Evolutionary conservation across 202 grass and related monocot species (phyloP).

Genomic region (Eragrostis tef): DNA sequence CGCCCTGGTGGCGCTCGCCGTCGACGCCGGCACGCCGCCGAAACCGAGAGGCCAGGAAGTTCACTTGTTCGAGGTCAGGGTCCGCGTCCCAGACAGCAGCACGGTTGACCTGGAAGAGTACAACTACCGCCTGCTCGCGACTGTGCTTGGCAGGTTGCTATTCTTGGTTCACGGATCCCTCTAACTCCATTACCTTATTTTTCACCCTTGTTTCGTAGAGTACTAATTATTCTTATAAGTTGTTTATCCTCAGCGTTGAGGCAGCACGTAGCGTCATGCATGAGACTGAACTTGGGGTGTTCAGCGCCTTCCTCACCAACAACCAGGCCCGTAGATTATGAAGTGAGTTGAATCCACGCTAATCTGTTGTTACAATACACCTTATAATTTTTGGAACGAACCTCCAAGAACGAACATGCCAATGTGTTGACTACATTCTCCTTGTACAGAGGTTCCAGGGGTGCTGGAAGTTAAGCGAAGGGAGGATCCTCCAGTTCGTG

Average conservation of each 20-base stretch:
- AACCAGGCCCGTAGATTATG: conserved; percentile 50
- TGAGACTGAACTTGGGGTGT: conserved; percentile 26
- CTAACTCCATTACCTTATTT: background rate
- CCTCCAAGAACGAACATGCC: background rate
- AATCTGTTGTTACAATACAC: background rate
- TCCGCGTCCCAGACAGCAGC: conserved; percentile 1
- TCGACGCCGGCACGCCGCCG: background rate
- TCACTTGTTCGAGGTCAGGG: conserved; percentile 53
- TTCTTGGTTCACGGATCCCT: background rate
- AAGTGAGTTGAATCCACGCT: conserved; percentile 44
- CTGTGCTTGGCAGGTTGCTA: conserved; percentile 43
- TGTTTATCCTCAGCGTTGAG: conserved; percentile 10
- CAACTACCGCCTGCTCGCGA: conserved; percentile 48
- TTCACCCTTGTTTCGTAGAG: background rate
- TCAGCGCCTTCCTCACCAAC: conserved; percentile 55
- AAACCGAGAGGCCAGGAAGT: conserved; percentile 29
- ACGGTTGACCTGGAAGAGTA: conserved; percentile 37
- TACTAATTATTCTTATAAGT: conserved; percentile 25
- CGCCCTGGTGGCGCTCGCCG: conserved; percentile 32
- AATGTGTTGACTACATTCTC: background rate
- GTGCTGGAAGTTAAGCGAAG: conserved; percentile 40
- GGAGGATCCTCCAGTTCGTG: conserved; percentile 37
- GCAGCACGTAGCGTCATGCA: conserved; percentile 44
- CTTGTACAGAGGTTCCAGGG: conserved; percentile 46
- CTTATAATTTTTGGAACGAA: background rate